These are phyloP conservation scores for Populus alba DNA, from an alignment of 345 rosid species.

Conservation along the genomic window DNA sequence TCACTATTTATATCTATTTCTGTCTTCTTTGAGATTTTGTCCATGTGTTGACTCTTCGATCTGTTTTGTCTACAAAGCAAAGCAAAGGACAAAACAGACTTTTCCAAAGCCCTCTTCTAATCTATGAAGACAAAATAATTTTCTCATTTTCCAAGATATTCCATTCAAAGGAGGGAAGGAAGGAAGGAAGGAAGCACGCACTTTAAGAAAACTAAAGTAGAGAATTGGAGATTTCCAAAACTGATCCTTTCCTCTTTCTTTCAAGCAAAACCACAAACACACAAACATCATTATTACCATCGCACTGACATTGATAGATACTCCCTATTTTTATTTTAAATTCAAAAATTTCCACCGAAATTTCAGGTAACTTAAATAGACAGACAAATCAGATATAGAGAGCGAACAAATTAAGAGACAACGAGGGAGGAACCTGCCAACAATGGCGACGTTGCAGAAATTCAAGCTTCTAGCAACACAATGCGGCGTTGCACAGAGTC, in stretches of 20 bases:
- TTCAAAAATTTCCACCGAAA: background rate
- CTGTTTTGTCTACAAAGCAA: background rate
- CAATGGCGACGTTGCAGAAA: constrained; percentile 76
- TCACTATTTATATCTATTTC: too few species aligned
- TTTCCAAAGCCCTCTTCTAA: background rate
- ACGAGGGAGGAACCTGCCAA: background rate
- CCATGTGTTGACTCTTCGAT: background rate
- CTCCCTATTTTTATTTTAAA: constrained; percentile 5
- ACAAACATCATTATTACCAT: background rate
- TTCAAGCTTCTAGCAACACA: constrained; percentile 83
- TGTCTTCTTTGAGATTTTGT: too few species aligned
- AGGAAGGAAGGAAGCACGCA: constrained; percentile 41
- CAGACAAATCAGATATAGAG: background rate
- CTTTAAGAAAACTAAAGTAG: constrained; percentile 38
- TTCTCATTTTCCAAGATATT: constrained; percentile 21
- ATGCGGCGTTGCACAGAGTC: constrained; percentile 80
- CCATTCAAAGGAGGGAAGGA: constrained; percentile 38
- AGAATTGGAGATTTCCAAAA: constrained; percentile 20
- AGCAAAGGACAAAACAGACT: background rate
- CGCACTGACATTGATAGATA: background rate
- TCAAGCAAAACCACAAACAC: constrained; percentile 24
- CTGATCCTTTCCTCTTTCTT: constrained; percentile 40
- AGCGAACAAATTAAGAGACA: background rate
- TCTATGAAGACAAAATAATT: background rate
- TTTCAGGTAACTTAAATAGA: background rate